Evolutionary conservation across 768 basidiomycete genomes (phyloP).

Genomic region (Mycena filopes): DNA sequence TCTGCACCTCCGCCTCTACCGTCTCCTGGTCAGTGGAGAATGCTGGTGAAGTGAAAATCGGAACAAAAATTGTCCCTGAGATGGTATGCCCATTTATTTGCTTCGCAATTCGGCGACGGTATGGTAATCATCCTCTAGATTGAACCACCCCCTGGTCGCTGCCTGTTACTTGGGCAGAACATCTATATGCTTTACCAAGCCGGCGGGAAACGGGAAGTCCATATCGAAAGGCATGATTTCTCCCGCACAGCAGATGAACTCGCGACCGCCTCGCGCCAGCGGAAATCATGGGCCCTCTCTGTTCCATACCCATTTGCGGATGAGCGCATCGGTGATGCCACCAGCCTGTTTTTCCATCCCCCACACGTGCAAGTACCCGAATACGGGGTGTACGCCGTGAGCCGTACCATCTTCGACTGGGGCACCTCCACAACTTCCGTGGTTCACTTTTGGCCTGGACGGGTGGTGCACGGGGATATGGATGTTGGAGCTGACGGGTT

Average conservation of each 20-base stretch:
- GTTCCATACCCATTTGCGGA: neutral
- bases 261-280: too few relatives aligned
- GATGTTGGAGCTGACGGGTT: neutral
- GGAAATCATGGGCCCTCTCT: neutral
- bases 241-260: neutral
- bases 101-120: too few relatives aligned
- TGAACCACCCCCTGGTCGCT: too few relatives aligned
- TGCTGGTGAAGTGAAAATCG: neutral
- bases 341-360: neutral
- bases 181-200: too few relatives aligned
- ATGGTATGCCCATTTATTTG: neutral
- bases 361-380: neutral
- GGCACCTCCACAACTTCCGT: neutral
- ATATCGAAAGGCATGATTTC: neutral
- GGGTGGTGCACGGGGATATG: neutral
- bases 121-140: too few relatives aligned
- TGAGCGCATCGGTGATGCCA: neutral
- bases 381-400: neutral
- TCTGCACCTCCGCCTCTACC: neutral
- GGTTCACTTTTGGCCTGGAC: constrained; percentile 1
- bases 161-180: too few relatives aligned
- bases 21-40: neutral
- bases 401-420: neutral
- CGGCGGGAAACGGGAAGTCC: too few relatives aligned
- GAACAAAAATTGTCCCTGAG: neutral